Evolutionary conservation across 441 rosid genomes (phyloP).

Genomic region (Gossypium gossypioides): DNA sequence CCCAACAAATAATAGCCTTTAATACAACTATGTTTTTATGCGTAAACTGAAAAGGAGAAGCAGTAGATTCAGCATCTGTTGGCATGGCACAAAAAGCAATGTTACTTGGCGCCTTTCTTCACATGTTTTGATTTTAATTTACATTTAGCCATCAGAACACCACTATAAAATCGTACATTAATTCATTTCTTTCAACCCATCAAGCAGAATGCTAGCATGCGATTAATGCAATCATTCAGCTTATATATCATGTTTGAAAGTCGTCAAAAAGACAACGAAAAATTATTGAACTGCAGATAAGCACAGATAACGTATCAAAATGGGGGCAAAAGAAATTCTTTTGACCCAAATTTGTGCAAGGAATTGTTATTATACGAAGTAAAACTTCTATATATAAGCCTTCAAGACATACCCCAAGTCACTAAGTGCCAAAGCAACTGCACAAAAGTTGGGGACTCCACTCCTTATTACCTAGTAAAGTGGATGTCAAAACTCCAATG

Average conservation of each 20-base stretch:
- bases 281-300: background rate
- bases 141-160: background rate
- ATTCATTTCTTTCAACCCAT: background rate
- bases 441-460: constrained; percentile 84
- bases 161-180: background rate
- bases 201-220: background rate
- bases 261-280: background rate
- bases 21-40: background rate
- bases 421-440: constrained; percentile 69
- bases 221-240: background rate
- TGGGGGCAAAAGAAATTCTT: background rate
- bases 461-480: constrained; percentile 68
- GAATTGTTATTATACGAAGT: background rate
- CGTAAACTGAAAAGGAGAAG: background rate
- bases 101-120: background rate
- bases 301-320: background rate
- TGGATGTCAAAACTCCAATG: constrained; percentile 8
- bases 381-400: background rate
- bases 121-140: background rate
- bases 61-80: background rate
- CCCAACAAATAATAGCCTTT: background rate
- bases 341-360: background rate
- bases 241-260: background rate
- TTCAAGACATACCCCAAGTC: constrained; percentile 53
- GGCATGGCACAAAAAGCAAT: background rate